Evolutionary conservation across 2,329 filamentous ascomycete species (phyloP).

Genomic region (Botrytis porri): DNA sequence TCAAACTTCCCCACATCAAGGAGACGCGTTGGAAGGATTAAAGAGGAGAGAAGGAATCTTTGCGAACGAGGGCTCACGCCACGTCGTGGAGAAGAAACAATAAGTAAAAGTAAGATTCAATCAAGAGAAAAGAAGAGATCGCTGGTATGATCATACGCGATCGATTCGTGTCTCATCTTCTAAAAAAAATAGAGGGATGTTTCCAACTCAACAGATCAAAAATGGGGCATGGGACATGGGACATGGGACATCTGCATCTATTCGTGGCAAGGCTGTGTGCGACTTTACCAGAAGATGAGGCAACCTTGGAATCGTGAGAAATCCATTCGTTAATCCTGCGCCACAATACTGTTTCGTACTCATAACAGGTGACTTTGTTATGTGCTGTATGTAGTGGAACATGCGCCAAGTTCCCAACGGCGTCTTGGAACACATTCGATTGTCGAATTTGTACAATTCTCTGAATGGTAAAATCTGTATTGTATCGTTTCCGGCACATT

Average conservation of each 20-base stretch:
- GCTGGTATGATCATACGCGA: not conserved
- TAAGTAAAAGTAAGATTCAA: not conserved
- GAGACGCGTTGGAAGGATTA: not conserved
- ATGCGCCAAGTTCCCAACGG: constrained; percentile 8
- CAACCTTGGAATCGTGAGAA: constrained; percentile 9
- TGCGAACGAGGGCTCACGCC: not conserved
- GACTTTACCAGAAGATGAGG: constrained; percentile 11
- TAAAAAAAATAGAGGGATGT: not conserved
- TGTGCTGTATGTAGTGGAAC: constrained; percentile 17
- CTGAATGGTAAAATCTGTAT: not conserved
- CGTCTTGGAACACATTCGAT: constrained; percentile 1
- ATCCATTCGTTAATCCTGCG: constrained; percentile 18
- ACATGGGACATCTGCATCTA: constrained; percentile 6
- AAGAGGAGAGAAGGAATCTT: not conserved
- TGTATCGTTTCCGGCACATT: not conserved
- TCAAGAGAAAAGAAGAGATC: not conserved
- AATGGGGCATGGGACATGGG: not conserved
- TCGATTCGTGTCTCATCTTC: constrained; percentile 4
- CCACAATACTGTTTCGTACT: constrained; percentile 14
- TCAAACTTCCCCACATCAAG: constrained; percentile 21
- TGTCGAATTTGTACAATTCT: constrained; percentile 7
- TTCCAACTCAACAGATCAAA: not conserved
- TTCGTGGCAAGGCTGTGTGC: constrained; percentile 18
- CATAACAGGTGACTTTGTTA: not conserved
- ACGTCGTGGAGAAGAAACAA: not conserved